A percentile compares a stretch with the other conserved stretches of the same genome.
Conservation (phyloP, 2,329 filamentous ascomycete genomes). For the Cladosporium sp. region DNA sequence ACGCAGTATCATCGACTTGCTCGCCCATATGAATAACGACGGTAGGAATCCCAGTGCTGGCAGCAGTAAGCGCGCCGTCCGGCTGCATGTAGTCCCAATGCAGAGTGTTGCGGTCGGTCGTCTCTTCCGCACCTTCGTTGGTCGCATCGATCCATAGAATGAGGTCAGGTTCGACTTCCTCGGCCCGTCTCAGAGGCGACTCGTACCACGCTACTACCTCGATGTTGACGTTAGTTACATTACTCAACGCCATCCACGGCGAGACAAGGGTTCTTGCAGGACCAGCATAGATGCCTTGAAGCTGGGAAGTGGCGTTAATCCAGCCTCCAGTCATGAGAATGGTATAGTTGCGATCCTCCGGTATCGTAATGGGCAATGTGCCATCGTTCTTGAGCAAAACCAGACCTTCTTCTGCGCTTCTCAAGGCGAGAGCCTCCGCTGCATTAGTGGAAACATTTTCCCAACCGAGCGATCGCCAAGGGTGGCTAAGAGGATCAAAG, state of each 20-base stretch:
- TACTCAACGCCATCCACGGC: constrained; percentile 4
- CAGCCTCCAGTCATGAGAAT: constrained; percentile 4
- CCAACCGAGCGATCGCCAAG: constrained; percentile 50
- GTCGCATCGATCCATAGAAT: background rate
- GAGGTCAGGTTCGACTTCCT: constrained; percentile 4
- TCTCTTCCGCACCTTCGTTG: constrained; percentile 4
- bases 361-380: constrained; percentile 31
- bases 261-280: background rate
- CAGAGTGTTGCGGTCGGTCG: constrained; percentile 3
- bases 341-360: constrained; percentile 18
- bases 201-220: constrained; percentile 5
- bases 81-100: constrained; percentile 7
- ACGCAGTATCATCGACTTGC: constrained; percentile 39
- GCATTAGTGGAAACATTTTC: constrained; percentile 49
- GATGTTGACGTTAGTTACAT: constrained; percentile 3
- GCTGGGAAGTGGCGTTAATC: constrained; percentile 1
- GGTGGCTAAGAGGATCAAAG: constrained; percentile 44
- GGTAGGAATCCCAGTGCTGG: constrained; percentile 34
- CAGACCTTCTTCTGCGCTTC: constrained; percentile 44
- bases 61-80: constrained; percentile 11
- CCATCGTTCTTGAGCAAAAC: constrained; percentile 49
- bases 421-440: constrained; percentile 50
- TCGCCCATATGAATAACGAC: constrained; percentile 36
- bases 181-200: background rate
- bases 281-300: constrained; percentile 49